Base-by-base conservation (phyloP, 1,284 basidiomycete species). In the Ganoderma multipileum region DNA sequence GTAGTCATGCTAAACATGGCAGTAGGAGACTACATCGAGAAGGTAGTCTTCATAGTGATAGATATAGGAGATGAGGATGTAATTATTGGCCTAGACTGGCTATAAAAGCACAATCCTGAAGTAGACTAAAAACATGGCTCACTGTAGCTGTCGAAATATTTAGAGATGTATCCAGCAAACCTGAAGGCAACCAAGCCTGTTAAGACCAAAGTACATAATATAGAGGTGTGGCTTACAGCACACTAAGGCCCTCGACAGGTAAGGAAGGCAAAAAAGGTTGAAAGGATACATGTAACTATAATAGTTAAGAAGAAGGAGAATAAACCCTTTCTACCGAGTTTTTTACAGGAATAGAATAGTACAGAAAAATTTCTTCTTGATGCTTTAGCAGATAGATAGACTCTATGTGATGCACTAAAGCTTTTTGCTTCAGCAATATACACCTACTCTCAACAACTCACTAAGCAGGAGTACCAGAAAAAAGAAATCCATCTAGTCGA, bases 161-260 rank as follows among this genome's bases (percentile, higher is more conserved):
- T 28, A 28, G 52, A 55, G 16, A 33, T 14, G 5, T 55, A 28
- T 7, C 52, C 28, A 7, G 52, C 52, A 26, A 23, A 26, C 47
- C 28, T 18, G 26, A 55, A 1, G 28, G 9, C 28, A 12, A 18
- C 52, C 16, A 18, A 55, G 20, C 61, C 61, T n/a, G 47, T n/a
- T 3, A 9, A 52, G 30, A 52, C 30, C 16, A 28, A 52, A 20
- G 12, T 4, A 20, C 47, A 7, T 63, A 33, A 63, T 52, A 63
- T n/a, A 9, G 47, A 44, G 61, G 33, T 63, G 30, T 4, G 33
- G 61, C 61, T 44, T 63, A 63, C 8, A 47, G 44, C 20, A 33
- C 30, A 11, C n/a, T 1, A 5, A 0, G 20, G 33, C 23, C 18
- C 47, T 52, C 26, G 2, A 11, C 30, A 16, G 61, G 30, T 16